Evolutionary conservation across 2,329 filamentous ascomycete species (phyloP), one percentile per base, ranked within the genome.

Genomic region (Elsinoe arachidis): DNA sequence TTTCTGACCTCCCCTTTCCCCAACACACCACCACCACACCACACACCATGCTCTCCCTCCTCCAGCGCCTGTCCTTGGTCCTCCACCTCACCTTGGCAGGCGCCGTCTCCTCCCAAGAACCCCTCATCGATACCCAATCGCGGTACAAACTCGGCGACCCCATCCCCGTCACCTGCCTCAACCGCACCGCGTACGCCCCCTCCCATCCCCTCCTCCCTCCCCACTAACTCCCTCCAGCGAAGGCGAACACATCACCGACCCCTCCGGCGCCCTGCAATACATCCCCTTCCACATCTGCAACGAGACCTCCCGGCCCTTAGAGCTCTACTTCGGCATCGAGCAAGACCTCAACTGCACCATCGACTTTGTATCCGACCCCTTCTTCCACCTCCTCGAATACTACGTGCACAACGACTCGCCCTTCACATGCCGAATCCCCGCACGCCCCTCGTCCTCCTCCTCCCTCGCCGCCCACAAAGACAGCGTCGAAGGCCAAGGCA

Each of bases 381-480:
- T 91, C 78, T 93, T 90, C 78, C 88, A 93, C 73, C 81, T 92
- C 54, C 85, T 92, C 75, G 88, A 97, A 75, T 97, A 96, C 80
- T 97, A 97, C 79, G 86, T 97, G 71, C 93, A 97, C 79, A 90
- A 87, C 76, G 93, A 99, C 73, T 91, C 90, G 15, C 93, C 93
- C 9, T 79, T 97, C 52, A 85, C 90, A 56, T 99, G 93, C 73
- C 91, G 93, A 55, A 82, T 97, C 12, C 90, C 92, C 26, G 83
- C 89, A 0, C 84, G 86, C 6, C 92, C 92, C 0, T 73, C 82
- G 1, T 68, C 73, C 1, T 68, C 72, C 9, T 66, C 67, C 17
- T 70, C 72, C 39, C 21, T 67, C 61, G 38, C 38, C 9, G 11
- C 30, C 44, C 44, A 58, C 60, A 69, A 59, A 62, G 67, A n/a